A percentile compares a stretch with the other conserved stretches of the same genome.
phyloP scores from a whole-genome alignment of 1,139 yeast species.

The Yamadazyma diospyri region DNA sequence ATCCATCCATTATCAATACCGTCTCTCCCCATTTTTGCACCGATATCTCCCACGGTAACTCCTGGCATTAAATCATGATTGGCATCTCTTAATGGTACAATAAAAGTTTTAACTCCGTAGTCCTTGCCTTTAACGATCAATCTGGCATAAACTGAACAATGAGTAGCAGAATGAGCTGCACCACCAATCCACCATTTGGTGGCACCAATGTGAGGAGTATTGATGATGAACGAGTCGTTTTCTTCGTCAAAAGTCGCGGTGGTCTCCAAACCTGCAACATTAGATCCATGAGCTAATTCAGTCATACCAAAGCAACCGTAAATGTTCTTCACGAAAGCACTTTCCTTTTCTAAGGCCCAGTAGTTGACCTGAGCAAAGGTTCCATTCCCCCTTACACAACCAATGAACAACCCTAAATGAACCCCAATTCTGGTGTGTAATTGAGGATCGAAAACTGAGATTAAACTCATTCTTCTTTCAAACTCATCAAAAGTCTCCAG shows the following conservation, averaged over 20 bases:
- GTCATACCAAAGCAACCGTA: slow-evolving; percentile 96
- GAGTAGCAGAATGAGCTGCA: slow-evolving; percentile 92
- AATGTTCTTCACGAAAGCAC: slow-evolving; percentile 58
- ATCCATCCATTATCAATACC: slow-evolving; percentile 95
- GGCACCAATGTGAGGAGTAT: slow-evolving; percentile 88
- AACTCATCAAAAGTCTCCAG: slow-evolving; percentile 38
- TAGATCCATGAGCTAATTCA: slow-evolving; percentile 91
- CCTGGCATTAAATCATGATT: slow-evolving; percentile 75
- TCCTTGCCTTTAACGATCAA: slow-evolving; percentile 78
- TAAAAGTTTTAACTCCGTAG: slow-evolving; percentile 86
- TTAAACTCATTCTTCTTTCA: slow-evolving; percentile 39
- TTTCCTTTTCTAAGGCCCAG: slow-evolving; percentile 78
- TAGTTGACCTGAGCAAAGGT: slow-evolving; percentile 54
- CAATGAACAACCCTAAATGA: slow-evolving; percentile 46
- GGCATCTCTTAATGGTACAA: slow-evolving; percentile 80
- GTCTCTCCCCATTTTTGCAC: slow-evolving; percentile 89
- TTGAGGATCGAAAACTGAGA: slow-evolving; percentile 49
- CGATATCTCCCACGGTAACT: slow-evolving; percentile 83
- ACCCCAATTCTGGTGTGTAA: slow-evolving; percentile 50
- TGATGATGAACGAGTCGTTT: slow-evolving; percentile 65
- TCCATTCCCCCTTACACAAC: slow-evolving; percentile 49
- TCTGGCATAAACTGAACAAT: slow-evolving; percentile 77
- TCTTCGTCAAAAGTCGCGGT: slow-evolving; percentile 74
- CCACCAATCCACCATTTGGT: slow-evolving; percentile 99
- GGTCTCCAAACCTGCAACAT: slow-evolving; percentile 88